A percentile compares a stretch with the other conserved stretches of the same genome.
Conservation (phyloP, 345 rosid species). For the Salix suchowensis region DNA sequence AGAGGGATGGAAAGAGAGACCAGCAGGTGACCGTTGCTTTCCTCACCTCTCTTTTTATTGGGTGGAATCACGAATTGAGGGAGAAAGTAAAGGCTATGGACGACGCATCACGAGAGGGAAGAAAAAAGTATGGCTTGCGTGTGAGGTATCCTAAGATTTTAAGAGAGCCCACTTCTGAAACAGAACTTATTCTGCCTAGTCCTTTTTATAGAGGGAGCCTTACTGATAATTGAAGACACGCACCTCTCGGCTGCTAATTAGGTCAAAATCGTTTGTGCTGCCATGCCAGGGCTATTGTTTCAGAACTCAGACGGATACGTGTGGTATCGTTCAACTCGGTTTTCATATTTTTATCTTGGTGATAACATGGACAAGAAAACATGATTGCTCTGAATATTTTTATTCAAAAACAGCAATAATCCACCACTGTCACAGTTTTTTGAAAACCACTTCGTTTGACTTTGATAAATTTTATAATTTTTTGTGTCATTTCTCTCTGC, state of each 20-base stretch:
- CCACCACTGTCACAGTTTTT: background rate
- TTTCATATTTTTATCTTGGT: too few relatives aligned
- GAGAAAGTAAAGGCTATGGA: slow-evolving; percentile 10
- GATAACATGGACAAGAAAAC: background rate
- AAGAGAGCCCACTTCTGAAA: slow-evolving; percentile 15
- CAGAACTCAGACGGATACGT: too few relatives aligned
- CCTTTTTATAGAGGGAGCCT: background rate
- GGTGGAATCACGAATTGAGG: slow-evolving; percentile 6
- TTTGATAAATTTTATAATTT: background rate
- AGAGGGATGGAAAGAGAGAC: background rate
- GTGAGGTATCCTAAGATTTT: slow-evolving; percentile 36
- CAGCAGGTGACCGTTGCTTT: slow-evolving; percentile 14
- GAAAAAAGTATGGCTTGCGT: slow-evolving; percentile 26
- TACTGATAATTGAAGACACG: background rate
- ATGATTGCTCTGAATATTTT: background rate
- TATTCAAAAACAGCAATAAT: background rate
- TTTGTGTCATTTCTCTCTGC: background rate
- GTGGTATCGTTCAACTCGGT: too few relatives aligned
- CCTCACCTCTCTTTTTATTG: slow-evolving; percentile 1
- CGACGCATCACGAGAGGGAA: slow-evolving; percentile 8
- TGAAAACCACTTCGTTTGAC: background rate
- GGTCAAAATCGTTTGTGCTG: background rate
- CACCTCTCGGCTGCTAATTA: background rate
- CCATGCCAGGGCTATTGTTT: too few relatives aligned
- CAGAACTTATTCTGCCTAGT: slow-evolving; percentile 24